Evolutionary conservation across 805 yeast species (phyloP).

Genomic region (Monosporozyma servazzii): DNA sequence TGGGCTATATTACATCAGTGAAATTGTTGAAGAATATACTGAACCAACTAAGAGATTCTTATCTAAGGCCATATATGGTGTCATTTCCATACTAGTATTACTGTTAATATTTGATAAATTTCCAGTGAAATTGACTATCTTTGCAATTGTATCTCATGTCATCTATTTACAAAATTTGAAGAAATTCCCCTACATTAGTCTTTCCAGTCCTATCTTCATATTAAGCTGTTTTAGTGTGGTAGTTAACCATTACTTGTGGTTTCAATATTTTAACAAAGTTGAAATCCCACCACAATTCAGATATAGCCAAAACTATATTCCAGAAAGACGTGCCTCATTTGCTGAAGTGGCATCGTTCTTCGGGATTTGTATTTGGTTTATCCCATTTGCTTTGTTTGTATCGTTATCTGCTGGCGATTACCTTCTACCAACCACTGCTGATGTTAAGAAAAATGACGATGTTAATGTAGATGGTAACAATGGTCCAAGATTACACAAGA

Average conservation of each 20-base stretch:
- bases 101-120: conserved; percentile 69
- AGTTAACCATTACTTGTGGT: conserved; percentile 83
- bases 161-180: conserved; percentile 70
- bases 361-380: conserved; percentile 86
- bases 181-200: conserved; percentile 74
- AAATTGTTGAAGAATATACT: conserved; percentile 86
- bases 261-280: conserved; percentile 65
- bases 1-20: conserved; percentile 84
- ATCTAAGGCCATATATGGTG: conserved; percentile 49
- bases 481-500: conserved; percentile 28
- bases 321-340: conserved; percentile 69
- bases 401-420: conserved; percentile 88
- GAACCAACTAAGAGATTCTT: conserved; percentile 72
- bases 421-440: conserved; percentile 52
- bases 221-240: conserved; percentile 64
- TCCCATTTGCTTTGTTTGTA: conserved; percentile 87
- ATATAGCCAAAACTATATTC: conserved; percentile 46
- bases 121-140: conserved; percentile 57
- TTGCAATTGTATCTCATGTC: conserved; percentile 61
- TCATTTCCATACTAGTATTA: conserved; percentile 46
- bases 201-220: conserved; percentile 64
- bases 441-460: conserved; percentile 25
- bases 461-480: conserved; percentile 25
- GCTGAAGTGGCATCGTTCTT: conserved; percentile 91
- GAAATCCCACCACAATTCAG: conserved; percentile 57